Percentiles rank a stretch among this genome's conserved stretches.
Evolutionary conservation across 768 basidiomycete genomes (phyloP).

Genomic region (Trametopsis cervina): DNA sequence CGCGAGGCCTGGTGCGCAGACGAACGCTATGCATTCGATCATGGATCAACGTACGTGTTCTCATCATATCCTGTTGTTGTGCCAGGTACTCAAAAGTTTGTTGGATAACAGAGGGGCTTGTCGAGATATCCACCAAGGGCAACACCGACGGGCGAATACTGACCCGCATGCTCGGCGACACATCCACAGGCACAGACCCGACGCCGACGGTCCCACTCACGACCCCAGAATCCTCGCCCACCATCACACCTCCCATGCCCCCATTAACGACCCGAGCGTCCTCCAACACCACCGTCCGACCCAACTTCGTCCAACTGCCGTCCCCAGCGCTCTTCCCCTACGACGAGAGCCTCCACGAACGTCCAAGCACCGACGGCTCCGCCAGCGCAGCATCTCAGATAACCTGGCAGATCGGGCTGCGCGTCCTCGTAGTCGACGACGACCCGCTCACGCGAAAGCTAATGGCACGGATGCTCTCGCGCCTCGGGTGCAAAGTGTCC

Average conservation of each 20-base stretch:
- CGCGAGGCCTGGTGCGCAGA: not conserved
- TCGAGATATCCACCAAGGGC: conserved; percentile 35
- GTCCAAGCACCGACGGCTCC: conserved; percentile 5
- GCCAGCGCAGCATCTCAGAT: not conserved
- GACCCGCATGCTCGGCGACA: conserved; percentile 39
- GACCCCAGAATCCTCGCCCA: conserved; percentile 31
- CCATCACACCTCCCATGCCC: not conserved
- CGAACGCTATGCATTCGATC: conserved; percentile 40
- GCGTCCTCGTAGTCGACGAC: conserved; percentile 77
- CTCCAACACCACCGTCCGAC: conserved; percentile 5
- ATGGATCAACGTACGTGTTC: conserved; percentile 50
- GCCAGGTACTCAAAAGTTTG: not conserved
- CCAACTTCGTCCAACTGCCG: conserved; percentile 1
- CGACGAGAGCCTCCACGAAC: not conserved
- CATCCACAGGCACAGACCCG: conserved; percentile 42
- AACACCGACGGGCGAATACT: conserved; percentile 26
- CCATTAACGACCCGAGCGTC: conserved; percentile 1
- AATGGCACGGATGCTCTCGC: conserved; percentile 68
- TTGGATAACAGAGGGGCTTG: conserved; percentile 36
- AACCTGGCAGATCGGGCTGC: conserved; percentile 35
- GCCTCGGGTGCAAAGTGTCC: conserved; percentile 69
- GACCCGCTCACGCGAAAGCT: conserved; percentile 71
- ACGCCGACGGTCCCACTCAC: conserved; percentile 5
- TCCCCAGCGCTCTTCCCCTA: too few relatives aligned
- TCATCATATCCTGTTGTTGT: not conserved